phyloP scores from a whole-genome alignment of 192 early-diverging fungal genomes.

The Linnemannia schmuckeri region DNA sequence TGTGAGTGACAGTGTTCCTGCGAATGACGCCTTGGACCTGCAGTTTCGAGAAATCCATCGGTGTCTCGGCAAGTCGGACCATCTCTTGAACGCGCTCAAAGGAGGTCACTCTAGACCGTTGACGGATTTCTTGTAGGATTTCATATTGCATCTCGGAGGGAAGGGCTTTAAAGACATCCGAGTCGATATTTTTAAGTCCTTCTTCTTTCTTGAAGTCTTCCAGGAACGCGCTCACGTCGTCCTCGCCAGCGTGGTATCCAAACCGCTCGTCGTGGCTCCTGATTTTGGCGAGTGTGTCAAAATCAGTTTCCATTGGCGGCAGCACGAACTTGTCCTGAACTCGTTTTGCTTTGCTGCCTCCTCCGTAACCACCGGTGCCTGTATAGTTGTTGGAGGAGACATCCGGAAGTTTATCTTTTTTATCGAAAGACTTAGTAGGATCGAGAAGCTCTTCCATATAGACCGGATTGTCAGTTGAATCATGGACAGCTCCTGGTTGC shows the following conservation, averaged over 20 bases:
- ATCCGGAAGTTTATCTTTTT: not conserved
- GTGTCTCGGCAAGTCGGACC: slow-evolving; percentile 73
- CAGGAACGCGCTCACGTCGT: slow-evolving; percentile 31
- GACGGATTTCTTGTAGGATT: slow-evolving; percentile 90
- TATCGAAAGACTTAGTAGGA: not conserved
- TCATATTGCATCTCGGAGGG: slow-evolving; percentile 92
- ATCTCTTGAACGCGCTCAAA: slow-evolving; percentile 80
- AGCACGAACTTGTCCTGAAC: slow-evolving; percentile 71
- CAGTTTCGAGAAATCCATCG: slow-evolving; percentile 89
- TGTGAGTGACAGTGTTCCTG: slow-evolving; percentile 89
- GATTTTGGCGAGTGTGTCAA: slow-evolving; percentile 52
- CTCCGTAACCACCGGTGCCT: not conserved
- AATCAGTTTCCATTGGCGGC: slow-evolving; percentile 58
- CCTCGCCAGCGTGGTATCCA: slow-evolving; percentile 29
- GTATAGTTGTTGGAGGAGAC: not conserved
- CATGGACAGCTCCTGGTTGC: slow-evolving; percentile 26
- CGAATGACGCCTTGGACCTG: slow-evolving; percentile 90
- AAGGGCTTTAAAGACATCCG: slow-evolving; percentile 78
- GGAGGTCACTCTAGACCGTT: slow-evolving; percentile 83
- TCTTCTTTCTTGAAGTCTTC: slow-evolving; percentile 49
- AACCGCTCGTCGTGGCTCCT: slow-evolving; percentile 51
- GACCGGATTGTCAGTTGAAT: slow-evolving; percentile 23
- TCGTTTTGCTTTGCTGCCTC: slow-evolving; percentile 43
- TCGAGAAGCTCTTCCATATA: slow-evolving; percentile 19
- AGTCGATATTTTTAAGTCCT: slow-evolving; percentile 81